Conservation (phyloP, 2,329 filamentous ascomycete species). For the Aspergillus sp. region DNA sequence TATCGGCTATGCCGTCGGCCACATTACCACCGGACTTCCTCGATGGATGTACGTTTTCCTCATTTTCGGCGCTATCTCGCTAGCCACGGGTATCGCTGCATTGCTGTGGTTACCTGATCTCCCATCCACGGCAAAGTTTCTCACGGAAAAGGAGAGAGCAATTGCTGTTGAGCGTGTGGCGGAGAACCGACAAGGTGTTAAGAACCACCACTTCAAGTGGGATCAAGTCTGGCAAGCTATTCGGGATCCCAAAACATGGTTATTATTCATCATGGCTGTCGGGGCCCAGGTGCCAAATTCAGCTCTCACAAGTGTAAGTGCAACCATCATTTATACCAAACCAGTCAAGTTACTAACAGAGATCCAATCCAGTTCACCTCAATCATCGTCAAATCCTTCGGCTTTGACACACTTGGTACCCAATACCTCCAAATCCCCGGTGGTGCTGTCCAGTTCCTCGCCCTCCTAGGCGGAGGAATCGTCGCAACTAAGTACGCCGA, state of each 20-base stretch:
- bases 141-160: conserved; percentile 34
- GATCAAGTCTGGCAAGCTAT: conserved; percentile 46
- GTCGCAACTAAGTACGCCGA: conserved; percentile 46
- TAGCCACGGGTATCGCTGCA: conserved; percentile 32
- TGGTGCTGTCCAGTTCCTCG: conserved; percentile 53
- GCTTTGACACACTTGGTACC: conserved; percentile 46
- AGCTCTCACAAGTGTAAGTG: conserved; percentile 45
- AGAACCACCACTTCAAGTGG: conserved; percentile 47
- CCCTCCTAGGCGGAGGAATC: conserved; percentile 47
- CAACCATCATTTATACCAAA: background rate
- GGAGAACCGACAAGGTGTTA: conserved; percentile 50
- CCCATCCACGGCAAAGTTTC: conserved; percentile 41
- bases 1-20: conserved; percentile 56
- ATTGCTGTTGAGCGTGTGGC: conserved; percentile 52
- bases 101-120: conserved; percentile 40
- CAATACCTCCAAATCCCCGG: conserved; percentile 59
- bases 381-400: conserved; percentile 45
- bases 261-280: conserved; percentile 51
- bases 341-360: too few relatives aligned
- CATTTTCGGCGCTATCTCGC: conserved; percentile 44
- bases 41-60: conserved; percentile 57
- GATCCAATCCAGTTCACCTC: conserved; percentile 35
- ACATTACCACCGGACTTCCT: conserved; percentile 49
- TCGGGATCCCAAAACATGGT: conserved; percentile 55
- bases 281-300: conserved; percentile 55